Evolutionary conservation across 495 filamentous ascomycete genomes (phyloP), one percentile per base, ranked within the genome.

Genomic region (Haplographium delicatum): DNA sequence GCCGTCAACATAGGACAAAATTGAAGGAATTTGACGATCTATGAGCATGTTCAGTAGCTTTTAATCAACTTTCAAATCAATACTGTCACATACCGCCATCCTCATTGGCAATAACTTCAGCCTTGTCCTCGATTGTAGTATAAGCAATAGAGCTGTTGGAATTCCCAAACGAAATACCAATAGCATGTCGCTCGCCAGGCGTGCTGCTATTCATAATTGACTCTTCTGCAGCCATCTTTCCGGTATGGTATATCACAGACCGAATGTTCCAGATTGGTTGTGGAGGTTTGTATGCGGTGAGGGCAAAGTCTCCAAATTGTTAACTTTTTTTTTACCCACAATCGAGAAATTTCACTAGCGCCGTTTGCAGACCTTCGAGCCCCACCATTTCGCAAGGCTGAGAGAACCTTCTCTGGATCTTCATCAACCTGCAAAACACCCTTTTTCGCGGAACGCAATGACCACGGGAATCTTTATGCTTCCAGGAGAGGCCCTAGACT

Each of bases 101-200:
- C 71, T 98, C 94, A 70, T 98, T 97, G 51, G 94, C 93, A 68
- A 98, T 97, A 60, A 98, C 91, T 65, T 95, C 89, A 54, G 89
- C 84, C 72, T 91, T 95, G 68, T 91, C 91, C 59, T 97, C 93
- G 75, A 67, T 66, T 37, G 83, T 79, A 26, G 90, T 89, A 62
- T 82, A 85, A 57, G 91, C 93, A 71, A 98, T 97, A 44, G 89
- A 95, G 72, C 91, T 96, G 78, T 89, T 93, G 42, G 88, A 88
- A 71, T 98, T 98, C 68, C 93, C 94, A 75, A 97, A 97, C 44
- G 90, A 87, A 66, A 98, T 89, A 68, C 93, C 93, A 70, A 98
- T 98, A 59, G 85, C 86, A 54, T 82, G 79, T 56, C 82, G 73
- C 69, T 87, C 78, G 47, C 66, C 73, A 23, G 81, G 78, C 69